phyloP scores from a whole-genome alignment of 2,329 filamentous ascomycete species.

The Aspergillus fumigatus region DNA sequence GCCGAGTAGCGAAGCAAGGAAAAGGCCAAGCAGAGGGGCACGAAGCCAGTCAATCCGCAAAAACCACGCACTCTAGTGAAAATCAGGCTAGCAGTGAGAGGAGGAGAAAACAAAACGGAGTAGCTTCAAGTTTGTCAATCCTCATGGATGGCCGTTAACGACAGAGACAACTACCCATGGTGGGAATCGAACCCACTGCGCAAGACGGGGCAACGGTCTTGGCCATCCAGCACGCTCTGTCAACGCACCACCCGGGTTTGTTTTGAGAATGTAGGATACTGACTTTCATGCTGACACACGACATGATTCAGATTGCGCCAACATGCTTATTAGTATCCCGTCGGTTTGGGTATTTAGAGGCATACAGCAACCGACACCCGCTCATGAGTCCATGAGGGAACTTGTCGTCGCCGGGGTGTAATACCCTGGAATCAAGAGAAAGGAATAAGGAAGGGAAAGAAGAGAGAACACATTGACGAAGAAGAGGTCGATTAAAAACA shows the following conservation, averaged over 20 bases:
- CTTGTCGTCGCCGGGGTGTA: constrained; percentile 14
- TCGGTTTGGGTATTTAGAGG: constrained; percentile 17
- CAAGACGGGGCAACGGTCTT: not conserved
- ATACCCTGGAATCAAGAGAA: constrained; percentile 4
- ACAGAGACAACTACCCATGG: not conserved
- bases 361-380: constrained; percentile 15
- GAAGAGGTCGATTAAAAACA: not conserved
- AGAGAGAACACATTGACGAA: not conserved
- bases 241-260: constrained; percentile 7
- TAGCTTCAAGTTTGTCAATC: not conserved
- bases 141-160: not conserved
- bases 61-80: no score
- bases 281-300: constrained; percentile 8
- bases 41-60: not conserved
- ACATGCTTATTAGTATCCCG: constrained; percentile 6
- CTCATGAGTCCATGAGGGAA: constrained; percentile 2
- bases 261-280: constrained; percentile 9
- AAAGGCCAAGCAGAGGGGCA: not conserved
- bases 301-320: constrained; percentile 1
- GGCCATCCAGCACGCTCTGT: constrained; percentile 2
- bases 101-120: not conserved
- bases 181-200: not conserved
- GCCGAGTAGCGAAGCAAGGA: not conserved
- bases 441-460: constrained; percentile 1
- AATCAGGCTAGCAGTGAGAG: not conserved